Percentiles rank a stretch among this genome's conserved stretches.
These are phyloP conservation scores for Didymosphaeria variabile DNA, from an alignment of 2,329 filamentous ascomycete species.

Conservation along the genomic window DNA sequence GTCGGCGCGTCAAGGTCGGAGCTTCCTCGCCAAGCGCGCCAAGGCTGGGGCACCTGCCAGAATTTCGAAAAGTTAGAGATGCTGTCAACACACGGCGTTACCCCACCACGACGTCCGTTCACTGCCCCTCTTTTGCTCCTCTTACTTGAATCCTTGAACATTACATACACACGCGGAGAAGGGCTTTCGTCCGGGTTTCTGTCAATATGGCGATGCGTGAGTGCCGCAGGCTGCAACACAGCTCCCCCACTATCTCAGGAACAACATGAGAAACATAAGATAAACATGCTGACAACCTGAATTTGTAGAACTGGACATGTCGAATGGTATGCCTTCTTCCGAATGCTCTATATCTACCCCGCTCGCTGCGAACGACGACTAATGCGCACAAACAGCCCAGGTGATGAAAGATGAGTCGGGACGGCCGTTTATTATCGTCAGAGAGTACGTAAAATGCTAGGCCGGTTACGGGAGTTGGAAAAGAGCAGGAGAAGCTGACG, in stretches of 20 bases:
- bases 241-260: slow-evolving; percentile 18
- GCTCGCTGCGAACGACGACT: slow-evolving; percentile 7
- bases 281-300: slow-evolving; percentile 36
- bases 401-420: slow-evolving; percentile 98
- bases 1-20: slow-evolving; percentile 24
- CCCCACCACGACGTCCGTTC: slow-evolving; percentile 36
- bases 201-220: slow-evolving; percentile 52
- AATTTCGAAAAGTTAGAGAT: slow-evolving; percentile 28
- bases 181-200: slow-evolving; percentile 18
- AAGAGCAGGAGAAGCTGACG: slow-evolving; percentile 39
- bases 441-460: slow-evolving; percentile 75
- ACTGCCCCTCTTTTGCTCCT: slow-evolving; percentile 17
- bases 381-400: slow-evolving; percentile 58
- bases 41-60: slow-evolving; percentile 17
- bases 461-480: background rate
- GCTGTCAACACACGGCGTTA: slow-evolving; percentile 30
- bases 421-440: slow-evolving; percentile 95
- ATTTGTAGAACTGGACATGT: slow-evolving; percentile 77
- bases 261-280: background rate
- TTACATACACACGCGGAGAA: slow-evolving; percentile 12
- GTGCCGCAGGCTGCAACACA: slow-evolving; percentile 36
- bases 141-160: slow-evolving; percentile 13
- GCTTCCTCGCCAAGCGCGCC: slow-evolving; percentile 8
- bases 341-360: slow-evolving; percentile 16
- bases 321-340: slow-evolving; percentile 70